Evolutionary conservation across 2,329 filamentous ascomycete species (phyloP).

Genomic region (Colletotrichum tropicale): DNA sequence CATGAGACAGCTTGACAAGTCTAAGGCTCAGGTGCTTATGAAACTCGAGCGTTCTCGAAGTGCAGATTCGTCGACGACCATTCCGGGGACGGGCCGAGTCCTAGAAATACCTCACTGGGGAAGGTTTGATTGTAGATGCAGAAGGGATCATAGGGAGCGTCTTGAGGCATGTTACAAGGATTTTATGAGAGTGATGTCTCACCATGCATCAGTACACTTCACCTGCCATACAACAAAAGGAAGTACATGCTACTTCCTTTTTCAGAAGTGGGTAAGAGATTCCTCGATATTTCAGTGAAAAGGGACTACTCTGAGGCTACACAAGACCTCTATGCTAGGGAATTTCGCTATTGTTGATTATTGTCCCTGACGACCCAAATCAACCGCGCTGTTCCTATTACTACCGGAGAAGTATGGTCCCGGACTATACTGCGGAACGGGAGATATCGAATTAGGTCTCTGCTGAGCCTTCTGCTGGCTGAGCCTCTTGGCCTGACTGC

Average conservation of each 20-base stretch:
- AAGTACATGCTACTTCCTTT: not conserved
- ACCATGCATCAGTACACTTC: not conserved
- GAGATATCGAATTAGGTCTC: not conserved
- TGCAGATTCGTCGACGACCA: not conserved
- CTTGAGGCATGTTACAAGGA: not conserved
- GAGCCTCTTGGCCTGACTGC: not conserved
- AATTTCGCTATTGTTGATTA: too few species aligned
- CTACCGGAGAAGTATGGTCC: too few species aligned
- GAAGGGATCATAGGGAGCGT: not conserved
- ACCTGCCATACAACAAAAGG: not conserved
- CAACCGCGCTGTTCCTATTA: not conserved
- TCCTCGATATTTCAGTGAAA: not conserved
- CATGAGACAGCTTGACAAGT: too few species aligned
- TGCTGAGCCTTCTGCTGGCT: not conserved
- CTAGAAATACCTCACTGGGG: too few species aligned
- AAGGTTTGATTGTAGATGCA: too few species aligned
- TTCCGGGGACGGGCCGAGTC: too few species aligned
- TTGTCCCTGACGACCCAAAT: not conserved
- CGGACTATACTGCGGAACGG: not conserved
- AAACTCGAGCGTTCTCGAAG: not conserved
- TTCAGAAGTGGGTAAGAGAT: not conserved
- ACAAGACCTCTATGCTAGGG: too few species aligned
- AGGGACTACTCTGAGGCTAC: too few species aligned
- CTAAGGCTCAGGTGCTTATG: not conserved
- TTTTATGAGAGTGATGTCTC: not conserved